Evolutionary conservation across 192 early-diverging fungal species (phyloP).

Genomic region (Podochytrium sp.): DNA sequence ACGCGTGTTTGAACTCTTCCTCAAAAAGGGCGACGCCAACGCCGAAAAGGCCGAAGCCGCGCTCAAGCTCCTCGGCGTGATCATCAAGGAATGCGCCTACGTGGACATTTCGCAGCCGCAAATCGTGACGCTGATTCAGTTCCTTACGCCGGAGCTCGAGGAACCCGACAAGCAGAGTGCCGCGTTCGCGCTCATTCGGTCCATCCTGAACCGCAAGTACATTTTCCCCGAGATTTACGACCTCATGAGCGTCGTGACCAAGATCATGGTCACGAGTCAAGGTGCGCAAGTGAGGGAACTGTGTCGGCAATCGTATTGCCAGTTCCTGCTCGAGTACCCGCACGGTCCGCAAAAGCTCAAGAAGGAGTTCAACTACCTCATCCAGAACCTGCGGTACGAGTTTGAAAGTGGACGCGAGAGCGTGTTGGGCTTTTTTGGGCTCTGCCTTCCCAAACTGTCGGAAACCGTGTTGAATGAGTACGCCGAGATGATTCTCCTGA

Average conservation of each 20-base stretch:
- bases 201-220: conserved; percentile 84
- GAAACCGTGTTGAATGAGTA: conserved; percentile 77
- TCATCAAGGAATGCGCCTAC: conserved; percentile 79
- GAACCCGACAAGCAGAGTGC: conserved; percentile 83
- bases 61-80: conserved; percentile 80
- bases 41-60: conserved; percentile 71
- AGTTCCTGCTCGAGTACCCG: conserved; percentile 96
- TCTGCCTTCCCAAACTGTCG: conserved; percentile 78
- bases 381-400: conserved; percentile 89
- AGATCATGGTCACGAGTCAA: conserved; percentile 89
- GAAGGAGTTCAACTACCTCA: conserved; percentile 85
- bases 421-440: conserved; percentile 84
- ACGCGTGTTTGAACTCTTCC: conserved; percentile 77
- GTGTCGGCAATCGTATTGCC: conserved; percentile 80
- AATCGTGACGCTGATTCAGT: conserved; percentile 75
- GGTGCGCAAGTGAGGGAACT: conserved; percentile 75
- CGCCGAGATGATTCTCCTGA: conserved; percentile 82
- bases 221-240: conserved; percentile 91
- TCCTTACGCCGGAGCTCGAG: conserved; percentile 88
- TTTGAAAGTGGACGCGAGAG: conserved; percentile 92
- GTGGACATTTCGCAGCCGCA: conserved; percentile 72
- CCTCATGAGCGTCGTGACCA: conserved; percentile 77
- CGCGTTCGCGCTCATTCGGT: conserved; percentile 81
- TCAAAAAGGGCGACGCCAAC: conserved; percentile 61
- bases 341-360: conserved; percentile 78